These are phyloP conservation scores for Scheffersomyces illinoinensis DNA, from an alignment of 1,139 yeast genomes.

Conservation along the genomic window DNA sequence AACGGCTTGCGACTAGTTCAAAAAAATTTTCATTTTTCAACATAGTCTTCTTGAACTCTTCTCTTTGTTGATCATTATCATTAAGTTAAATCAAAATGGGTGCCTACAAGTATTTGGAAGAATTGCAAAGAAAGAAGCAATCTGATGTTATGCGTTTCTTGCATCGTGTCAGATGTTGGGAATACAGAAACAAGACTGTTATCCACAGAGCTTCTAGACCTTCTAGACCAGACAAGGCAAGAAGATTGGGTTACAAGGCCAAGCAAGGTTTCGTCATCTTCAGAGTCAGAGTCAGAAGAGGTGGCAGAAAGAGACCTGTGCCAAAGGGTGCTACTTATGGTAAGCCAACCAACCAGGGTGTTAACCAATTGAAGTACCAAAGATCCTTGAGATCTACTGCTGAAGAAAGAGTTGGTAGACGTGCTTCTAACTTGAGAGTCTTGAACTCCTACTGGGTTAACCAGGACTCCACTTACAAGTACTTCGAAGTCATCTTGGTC, in stretches of 20 bases:
- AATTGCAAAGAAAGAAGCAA: constrained; percentile 99
- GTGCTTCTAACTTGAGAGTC: constrained; percentile 98
- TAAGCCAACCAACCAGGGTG: constrained; percentile 99
- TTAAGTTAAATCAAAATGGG: constrained; percentile 62
- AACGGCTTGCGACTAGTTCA: not conserved
- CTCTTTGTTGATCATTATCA: constrained; percentile 14
- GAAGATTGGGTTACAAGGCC: constrained; percentile 99
- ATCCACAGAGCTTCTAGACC: constrained; percentile 99
- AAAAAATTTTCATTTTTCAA: not conserved
- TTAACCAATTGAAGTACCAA: constrained; percentile 98
- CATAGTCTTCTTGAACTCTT: constrained; percentile 2
- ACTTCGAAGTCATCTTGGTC: constrained; percentile 94
- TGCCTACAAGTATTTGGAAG: constrained; percentile 99
- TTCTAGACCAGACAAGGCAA: constrained; percentile 99
- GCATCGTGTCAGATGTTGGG: constrained; percentile 99
- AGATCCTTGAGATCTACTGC: constrained; percentile 97
- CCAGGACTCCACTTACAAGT: constrained; percentile 99
- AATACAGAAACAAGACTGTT: constrained; percentile 98
- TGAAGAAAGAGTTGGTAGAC: constrained; percentile 99
- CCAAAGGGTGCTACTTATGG: constrained; percentile 99
- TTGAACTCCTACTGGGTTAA: constrained; percentile 99
- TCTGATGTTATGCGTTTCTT: constrained; percentile 99
- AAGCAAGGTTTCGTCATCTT: constrained; percentile 98
- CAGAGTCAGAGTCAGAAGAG: constrained; percentile 99
- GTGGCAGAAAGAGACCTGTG: constrained; percentile 99